Conservation (phyloP, 2,329 filamentous ascomycete genomes). For the Talaromyces sp. region DNA sequence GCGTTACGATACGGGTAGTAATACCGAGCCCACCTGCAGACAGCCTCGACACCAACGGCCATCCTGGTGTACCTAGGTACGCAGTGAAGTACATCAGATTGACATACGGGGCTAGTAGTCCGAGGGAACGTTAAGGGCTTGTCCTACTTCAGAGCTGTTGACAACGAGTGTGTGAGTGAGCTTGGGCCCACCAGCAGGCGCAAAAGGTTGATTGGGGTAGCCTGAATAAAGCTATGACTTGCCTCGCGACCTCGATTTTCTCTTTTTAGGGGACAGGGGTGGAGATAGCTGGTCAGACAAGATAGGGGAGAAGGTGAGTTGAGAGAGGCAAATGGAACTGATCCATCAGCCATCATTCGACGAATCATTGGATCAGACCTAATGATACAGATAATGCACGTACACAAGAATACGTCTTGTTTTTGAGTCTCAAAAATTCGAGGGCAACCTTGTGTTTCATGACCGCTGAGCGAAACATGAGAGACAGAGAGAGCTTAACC, state of each 20-base stretch:
- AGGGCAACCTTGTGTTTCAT: constrained; percentile 8
- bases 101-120: not conserved
- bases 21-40: not conserved
- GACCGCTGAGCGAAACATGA: not conserved
- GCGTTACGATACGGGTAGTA: not conserved
- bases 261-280: not conserved
- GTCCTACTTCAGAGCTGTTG: not conserved
- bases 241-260: not conserved
- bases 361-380: not conserved
- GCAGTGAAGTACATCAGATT: not conserved
- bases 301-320: not conserved
- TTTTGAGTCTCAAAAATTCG: constrained; percentile 6
- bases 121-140: not conserved
- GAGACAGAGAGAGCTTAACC: not conserved
- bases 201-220: not conserved
- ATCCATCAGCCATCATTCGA: not conserved
- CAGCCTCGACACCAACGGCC: constrained; percentile 4
- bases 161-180: not conserved
- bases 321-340: not conserved
- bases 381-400: not conserved
- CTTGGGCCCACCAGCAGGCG: not conserved
- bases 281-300: not conserved
- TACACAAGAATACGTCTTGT: not conserved
- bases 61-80: not conserved
- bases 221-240: not conserved